Evolutionary conservation across 129 eudicot species (phyloP), one percentile per base, ranked within the genome.

Genomic region (Artemisia annua): DNA sequence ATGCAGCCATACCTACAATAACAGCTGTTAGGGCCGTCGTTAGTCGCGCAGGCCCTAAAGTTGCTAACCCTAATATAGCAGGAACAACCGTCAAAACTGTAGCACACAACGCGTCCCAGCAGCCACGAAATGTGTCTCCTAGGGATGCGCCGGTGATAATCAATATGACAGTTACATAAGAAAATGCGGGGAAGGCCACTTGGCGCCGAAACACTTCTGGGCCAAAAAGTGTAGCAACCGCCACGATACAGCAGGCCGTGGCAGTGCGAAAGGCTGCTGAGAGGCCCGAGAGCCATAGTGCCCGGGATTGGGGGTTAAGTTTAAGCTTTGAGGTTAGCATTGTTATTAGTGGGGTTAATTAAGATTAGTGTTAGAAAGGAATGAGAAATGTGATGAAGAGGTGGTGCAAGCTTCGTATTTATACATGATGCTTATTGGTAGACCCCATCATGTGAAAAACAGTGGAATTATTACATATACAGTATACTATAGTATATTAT

Each of bases 71-170:
- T 16, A 90, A 19, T 0, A 88, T 79, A 0, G 93, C 96, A 0
- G 98, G 97, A n/a, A 81, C 52, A 2, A 94, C 87, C 0, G 84
- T 83, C 48, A 72, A 81, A 19, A 79, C 17, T 3, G 91, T 87
- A 2, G 92, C 97, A 10, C 65, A 77, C 0, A 90, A 11, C 3
- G 91, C 97, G 48, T 75, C 78, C 93, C 91, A 90, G 63, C 90
- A 85, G 9, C 97, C 90, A 1, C 88, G 83, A 0, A 90, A 59
- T 0, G 97, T 70, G 87, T 94, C 95, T 14, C 98, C 98, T 1
- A 94, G 58, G 4, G 97, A 84, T 5, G 98, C 97, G 11, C 89
- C 86, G 2, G 96, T 84, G 0, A 90, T 74, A n/a, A 90, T 79
- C 7, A 94, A 87, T 3, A 90, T 75, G 4, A 83, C 95, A 0